Percentiles rank a stretch among this genome's conserved stretches.
Evolutionary conservation across 345 rosid genomes (phyloP).

Genomic region (Ceriops zippeliana): DNA sequence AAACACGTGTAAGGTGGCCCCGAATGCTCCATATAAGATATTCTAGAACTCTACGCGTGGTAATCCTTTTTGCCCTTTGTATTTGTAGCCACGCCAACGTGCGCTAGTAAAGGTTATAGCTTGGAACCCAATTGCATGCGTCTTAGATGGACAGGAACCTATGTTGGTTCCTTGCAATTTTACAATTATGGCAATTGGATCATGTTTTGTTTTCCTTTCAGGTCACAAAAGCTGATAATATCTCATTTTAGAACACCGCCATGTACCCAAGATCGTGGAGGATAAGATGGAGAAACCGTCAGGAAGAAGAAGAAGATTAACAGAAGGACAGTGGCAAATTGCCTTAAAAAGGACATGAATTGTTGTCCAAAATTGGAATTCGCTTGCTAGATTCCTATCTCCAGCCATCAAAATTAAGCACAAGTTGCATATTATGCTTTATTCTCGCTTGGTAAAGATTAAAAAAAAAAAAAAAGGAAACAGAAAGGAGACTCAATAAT

Average conservation of each 20-base stretch:
- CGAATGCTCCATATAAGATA: conserved; percentile 7
- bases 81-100: neutral
- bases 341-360: too few relatives aligned
- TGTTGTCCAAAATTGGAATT: too few relatives aligned
- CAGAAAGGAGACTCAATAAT: too few relatives aligned
- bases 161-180: neutral
- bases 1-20: conserved; percentile 38
- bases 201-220: neutral
- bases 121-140: conserved; percentile 8
- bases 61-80: neutral
- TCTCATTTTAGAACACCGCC: neutral
- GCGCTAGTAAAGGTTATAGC: neutral
- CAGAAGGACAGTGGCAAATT: too few relatives aligned
- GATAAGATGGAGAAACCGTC: neutral
- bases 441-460: too few relatives aligned
- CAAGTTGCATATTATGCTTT: too few relatives aligned
- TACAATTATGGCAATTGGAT: conserved; percentile 1
- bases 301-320: too few relatives aligned
- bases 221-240: conserved; percentile 6
- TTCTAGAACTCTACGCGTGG: neutral
- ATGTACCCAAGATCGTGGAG: neutral
- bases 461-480: too few relatives aligned
- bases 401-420: too few relatives aligned
- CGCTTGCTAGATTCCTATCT: too few relatives aligned
- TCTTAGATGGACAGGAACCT: neutral